Conservation (phyloP, 768 basidiomycete species). For the Suillus clintonianus region DNA sequence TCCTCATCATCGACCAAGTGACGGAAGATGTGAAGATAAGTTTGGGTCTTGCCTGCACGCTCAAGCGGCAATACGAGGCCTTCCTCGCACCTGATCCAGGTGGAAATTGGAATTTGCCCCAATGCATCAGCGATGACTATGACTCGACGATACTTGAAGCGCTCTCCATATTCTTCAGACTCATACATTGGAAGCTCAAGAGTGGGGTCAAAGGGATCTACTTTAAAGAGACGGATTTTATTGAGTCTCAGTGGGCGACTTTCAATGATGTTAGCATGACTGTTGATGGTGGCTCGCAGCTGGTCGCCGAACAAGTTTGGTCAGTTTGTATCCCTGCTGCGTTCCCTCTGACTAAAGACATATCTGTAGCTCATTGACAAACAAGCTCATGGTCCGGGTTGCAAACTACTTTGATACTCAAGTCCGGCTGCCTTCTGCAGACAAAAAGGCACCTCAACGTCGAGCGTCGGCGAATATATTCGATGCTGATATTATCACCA, state of each 20-base stretch:
- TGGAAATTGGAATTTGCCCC: slow-evolving; percentile 86
- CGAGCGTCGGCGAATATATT: slow-evolving; percentile 35
- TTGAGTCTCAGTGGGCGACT: slow-evolving; percentile 95
- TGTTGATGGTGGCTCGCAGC: slow-evolving; percentile 80
- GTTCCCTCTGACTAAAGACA: neutral
- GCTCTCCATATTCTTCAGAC: slow-evolving; percentile 85
- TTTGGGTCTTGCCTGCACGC: slow-evolving; percentile 90
- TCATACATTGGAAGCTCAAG: slow-evolving; percentile 96
- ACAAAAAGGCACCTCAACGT: slow-evolving; percentile 27
- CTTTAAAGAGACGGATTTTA: slow-evolving; percentile 97
- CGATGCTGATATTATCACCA: slow-evolving; percentile 37
- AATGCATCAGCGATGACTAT: slow-evolving; percentile 88
- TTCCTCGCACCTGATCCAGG: slow-evolving; percentile 85
- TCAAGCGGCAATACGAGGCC: slow-evolving; percentile 93
- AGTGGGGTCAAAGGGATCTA: slow-evolving; percentile 89
- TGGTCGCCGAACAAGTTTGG: slow-evolving; percentile 97
- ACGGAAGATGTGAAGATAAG: slow-evolving; percentile 90
- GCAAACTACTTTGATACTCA: slow-evolving; percentile 95
- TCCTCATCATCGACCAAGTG: slow-evolving; percentile 92
- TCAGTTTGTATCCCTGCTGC: slow-evolving; percentile 37
- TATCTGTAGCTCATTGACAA: slow-evolving; percentile 74
- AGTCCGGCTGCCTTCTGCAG: slow-evolving; percentile 70
- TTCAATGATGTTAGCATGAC: slow-evolving; percentile 91
- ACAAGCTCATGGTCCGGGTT: slow-evolving; percentile 90
- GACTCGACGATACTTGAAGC: slow-evolving; percentile 88